Evolutionary conservation across 768 basidiomycete species (phyloP).

Genomic region (Lactarius sanguifluus): DNA sequence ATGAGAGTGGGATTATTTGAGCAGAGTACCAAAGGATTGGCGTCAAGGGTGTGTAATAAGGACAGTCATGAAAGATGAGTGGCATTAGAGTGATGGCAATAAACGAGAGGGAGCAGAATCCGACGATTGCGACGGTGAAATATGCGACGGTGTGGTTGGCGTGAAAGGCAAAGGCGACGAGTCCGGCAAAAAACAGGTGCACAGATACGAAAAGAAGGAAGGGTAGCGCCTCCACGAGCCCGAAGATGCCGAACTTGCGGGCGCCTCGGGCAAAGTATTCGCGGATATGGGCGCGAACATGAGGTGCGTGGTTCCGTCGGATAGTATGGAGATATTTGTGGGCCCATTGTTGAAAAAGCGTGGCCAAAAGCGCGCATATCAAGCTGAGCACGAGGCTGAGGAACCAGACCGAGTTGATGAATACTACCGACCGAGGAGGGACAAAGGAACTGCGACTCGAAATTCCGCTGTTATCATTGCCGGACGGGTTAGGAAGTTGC

Average conservation of each 20-base stretch:
- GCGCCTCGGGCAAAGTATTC: neutral
- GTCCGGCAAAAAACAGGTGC: constrained; percentile 18
- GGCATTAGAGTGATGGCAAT: constrained; percentile 4
- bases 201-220: neutral
- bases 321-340: constrained; percentile 8
- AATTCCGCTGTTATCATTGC: neutral
- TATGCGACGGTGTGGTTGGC: constrained; percentile 8
- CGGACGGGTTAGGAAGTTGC: neutral
- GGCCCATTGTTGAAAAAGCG: constrained; percentile 20
- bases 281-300: neutral
- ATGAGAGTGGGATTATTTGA: neutral
- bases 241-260: neutral
- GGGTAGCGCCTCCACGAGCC: neutral
- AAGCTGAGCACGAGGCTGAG: too few relatives aligned
- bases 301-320: neutral
- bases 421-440: neutral
- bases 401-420: too few relatives aligned
- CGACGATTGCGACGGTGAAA: neutral
- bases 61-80: constrained; percentile 15
- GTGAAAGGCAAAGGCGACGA: constrained; percentile 14
- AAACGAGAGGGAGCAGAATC: neutral
- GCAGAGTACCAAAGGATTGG: neutral
- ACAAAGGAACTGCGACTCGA: neutral
- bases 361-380: neutral
- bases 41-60: constrained; percentile 4